Evolutionary conservation across 2,329 filamentous ascomycete species (phyloP), one percentile per base, ranked within the genome.

Genomic region (Calycina marina): DNA sequence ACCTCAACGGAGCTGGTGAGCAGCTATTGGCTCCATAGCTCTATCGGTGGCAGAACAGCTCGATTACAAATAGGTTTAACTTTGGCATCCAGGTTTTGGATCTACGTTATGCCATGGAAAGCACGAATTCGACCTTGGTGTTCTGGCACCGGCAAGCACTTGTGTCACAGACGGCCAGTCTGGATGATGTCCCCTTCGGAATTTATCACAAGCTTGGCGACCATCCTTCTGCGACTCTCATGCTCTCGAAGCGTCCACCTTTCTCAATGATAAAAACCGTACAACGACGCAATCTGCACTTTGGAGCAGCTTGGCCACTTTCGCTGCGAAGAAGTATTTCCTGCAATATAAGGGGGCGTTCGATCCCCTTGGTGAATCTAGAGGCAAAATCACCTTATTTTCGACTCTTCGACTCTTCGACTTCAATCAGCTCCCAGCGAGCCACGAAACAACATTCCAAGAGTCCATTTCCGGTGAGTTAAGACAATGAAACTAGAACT

Each of bases 331-430:
- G 8, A 37, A 44, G 5, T 65, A 60, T 39, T 51, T 67, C 28
- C 29, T 57, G 5, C 56, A 59, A 31, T 50, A 39, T 0, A 48
- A 52, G 33, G 47, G 52, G 26, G 38, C 48, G n/a, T 35, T 60
- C 3, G 56, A 56, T 4, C 73, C 63, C 2, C 68, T 96, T 5
- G 80, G 80, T 43, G 72, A 83, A 48, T 78, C 67, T 5, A 72
- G 88, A 36, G 83, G 86, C 17, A 83, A 78, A 52, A 77, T 93
- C 45, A 72, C 93, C 6, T 69, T 94, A n/a, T n/a, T n/a, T n/a
- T n/a, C n/a, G n/a, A n/a, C n/a, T n/a, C 58, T 96, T 31, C 75
- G 86, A 16, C 77, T 88, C 30, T 93, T 92, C 59, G 60, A 56
- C 28, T 59, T 86, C 34, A 67, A 74, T 32, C 41, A 52, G 5